These are phyloP conservation scores for Aspergillaceae sp. DNA, from an alignment of 2,329 filamentous ascomycete species.

Conservation along the genomic window DNA sequence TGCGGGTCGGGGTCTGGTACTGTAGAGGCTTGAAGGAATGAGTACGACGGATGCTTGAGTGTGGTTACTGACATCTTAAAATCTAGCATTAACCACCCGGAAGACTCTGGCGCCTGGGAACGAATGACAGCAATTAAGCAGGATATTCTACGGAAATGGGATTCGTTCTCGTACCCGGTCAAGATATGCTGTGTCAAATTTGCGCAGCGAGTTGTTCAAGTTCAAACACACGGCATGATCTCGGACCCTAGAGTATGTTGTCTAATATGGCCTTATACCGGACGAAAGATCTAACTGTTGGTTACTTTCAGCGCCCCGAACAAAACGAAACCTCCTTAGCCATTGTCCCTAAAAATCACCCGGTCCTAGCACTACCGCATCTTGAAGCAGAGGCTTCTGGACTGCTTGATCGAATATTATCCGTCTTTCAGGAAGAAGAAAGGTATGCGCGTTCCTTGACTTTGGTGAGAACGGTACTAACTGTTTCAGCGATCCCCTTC, in stretches of 20 bases:
- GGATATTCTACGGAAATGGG: conserved; percentile 82
- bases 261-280: background rate
- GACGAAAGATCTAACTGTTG: conserved; percentile 3
- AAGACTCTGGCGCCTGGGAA: conserved; percentile 76
- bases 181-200: conserved; percentile 97
- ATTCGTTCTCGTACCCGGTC: conserved; percentile 64
- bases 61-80: conserved; percentile 22
- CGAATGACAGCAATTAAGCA: conserved; percentile 82
- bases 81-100: conserved; percentile 72
- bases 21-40: conserved; percentile 11
- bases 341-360: conserved; percentile 74
- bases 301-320: conserved; percentile 51
- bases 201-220: conserved; percentile 82
- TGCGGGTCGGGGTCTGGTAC: conserved; percentile 1
- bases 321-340: conserved; percentile 78
- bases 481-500: conserved; percentile 62
- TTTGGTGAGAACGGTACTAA: background rate
- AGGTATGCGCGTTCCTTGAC: conserved; percentile 45
- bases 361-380: conserved; percentile 66
- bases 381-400: conserved; percentile 91
- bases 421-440: conserved; percentile 74
- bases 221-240: conserved; percentile 77
- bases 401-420: conserved; percentile 77
- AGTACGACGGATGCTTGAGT: background rate
- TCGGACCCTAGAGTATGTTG: conserved; percentile 69